A percentile compares a stretch with the other conserved stretches of the same genome.
These are phyloP conservation scores for Pythium periplocum DNA, from an alignment of 352 stramenopile genomes.

Conservation along the genomic window DNA sequence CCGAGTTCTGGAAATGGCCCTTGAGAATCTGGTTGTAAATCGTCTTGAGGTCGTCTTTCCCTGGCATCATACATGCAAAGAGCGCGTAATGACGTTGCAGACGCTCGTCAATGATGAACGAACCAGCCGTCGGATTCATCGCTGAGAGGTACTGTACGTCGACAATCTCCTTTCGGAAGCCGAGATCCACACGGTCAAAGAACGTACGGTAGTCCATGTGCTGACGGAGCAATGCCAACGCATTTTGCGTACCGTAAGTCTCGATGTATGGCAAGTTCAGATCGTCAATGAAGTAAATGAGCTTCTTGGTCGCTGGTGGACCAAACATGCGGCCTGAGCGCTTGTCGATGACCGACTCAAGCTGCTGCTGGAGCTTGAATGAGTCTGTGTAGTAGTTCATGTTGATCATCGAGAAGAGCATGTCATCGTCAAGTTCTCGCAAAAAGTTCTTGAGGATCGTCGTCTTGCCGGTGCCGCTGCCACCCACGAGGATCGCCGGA, in stretches of 20 bases:
- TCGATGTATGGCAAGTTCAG: constrained; percentile 97
- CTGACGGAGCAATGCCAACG: constrained; percentile 92
- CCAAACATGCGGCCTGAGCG: constrained; percentile 93
- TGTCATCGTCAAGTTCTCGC: constrained; percentile 86
- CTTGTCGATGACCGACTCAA: constrained; percentile 97
- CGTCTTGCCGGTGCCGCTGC: constrained; percentile 96
- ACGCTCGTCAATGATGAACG: constrained; percentile 96
- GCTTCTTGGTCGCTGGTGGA: constrained; percentile 92
- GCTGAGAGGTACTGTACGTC: constrained; percentile 95
- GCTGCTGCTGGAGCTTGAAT: constrained; percentile 92
- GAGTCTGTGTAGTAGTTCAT: constrained; percentile 98
- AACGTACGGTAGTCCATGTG: constrained; percentile 96
- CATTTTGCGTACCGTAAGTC: constrained; percentile 96
- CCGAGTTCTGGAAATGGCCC: constrained; percentile 89
- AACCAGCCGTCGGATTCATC: constrained; percentile 96
- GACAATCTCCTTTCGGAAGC: constrained; percentile 96
- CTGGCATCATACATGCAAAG: constrained; percentile 95
- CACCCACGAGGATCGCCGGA: constrained; percentile 94
- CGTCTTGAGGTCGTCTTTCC: constrained; percentile 91
- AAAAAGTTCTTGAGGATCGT: constrained; percentile 97
- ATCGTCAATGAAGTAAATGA: constrained; percentile 97
- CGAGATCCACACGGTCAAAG: constrained; percentile 93
- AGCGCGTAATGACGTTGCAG: constrained; percentile 94
- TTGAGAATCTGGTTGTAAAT: constrained; percentile 96
- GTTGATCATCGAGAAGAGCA: constrained; percentile 96